Conservation (phyloP, 1,284 basidiomycete species). For the Somion occarium region DNA sequence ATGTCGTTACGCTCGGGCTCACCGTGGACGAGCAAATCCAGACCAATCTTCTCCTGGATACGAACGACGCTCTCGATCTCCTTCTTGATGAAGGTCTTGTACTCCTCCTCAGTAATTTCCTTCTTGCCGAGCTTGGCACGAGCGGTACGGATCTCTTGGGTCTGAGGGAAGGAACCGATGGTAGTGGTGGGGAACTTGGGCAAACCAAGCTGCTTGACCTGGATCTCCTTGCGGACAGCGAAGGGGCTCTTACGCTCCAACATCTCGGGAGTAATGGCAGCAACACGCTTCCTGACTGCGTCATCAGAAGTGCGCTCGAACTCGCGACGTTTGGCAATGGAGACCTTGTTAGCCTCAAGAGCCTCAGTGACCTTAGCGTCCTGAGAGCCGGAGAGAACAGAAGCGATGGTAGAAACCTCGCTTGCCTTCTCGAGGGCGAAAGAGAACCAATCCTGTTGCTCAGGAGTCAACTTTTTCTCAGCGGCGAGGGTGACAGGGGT, state of each 20-base stretch:
- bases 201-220: conserved; percentile 86
- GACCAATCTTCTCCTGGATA: conserved; percentile 95
- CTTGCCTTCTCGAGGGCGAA: conserved; percentile 96
- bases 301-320: conserved; percentile 97
- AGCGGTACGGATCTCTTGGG: conserved; percentile 96
- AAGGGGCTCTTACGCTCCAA: conserved; percentile 92
- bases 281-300: conserved; percentile 93
- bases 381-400: conserved; percentile 79
- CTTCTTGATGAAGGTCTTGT: conserved; percentile 98
- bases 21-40: conserved; percentile 98
- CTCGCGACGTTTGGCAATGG: conserved; percentile 93
- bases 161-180: conserved; percentile 99
- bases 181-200: conserved; percentile 99
- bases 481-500: conserved; percentile 93
- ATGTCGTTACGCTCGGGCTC: conserved; percentile 99
- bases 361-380: conserved; percentile 64
- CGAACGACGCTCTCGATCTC: conserved; percentile 93
- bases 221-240: conserved; percentile 82
- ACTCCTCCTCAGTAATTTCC: conserved; percentile 84
- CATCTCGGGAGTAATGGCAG: conserved; percentile 85
- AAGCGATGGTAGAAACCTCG: conserved; percentile 88
- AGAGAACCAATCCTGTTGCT: conserved; percentile 98
- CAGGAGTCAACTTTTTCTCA: conserved; percentile 87
- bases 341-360: conserved; percentile 84
- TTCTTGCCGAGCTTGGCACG: conserved; percentile 95